Conservation (phyloP, 306 rosid genomes). For the Sophora flavescens region DNA sequence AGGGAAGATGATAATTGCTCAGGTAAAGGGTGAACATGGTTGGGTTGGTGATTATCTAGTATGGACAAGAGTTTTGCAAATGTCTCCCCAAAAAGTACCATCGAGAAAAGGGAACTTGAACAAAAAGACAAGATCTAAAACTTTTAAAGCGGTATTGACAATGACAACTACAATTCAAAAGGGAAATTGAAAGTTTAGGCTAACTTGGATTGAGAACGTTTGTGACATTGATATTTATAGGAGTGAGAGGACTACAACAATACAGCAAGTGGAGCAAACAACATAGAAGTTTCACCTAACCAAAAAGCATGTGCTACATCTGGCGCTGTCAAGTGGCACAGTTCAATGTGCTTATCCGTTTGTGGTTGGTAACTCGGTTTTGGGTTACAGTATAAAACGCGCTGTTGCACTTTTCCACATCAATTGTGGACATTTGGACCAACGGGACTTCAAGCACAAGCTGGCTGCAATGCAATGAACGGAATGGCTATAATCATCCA, state of each 20-base stretch:
- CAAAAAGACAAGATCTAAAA: background rate
- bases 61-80: constrained; percentile 60
- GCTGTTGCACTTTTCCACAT: no score
- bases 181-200: background rate
- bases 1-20: constrained; percentile 50
- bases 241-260: background rate
- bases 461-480: no score
- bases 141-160: background rate
- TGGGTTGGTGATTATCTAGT: constrained; percentile 58
- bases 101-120: background rate
- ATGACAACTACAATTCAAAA: background rate
- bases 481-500: no score
- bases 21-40: background rate
- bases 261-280: background rate
- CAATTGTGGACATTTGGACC: no score
- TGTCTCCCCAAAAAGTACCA: constrained; percentile 60
- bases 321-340: constrained; percentile 11
- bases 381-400: no score
- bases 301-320: background rate
- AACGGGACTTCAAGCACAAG: no score
- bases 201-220: background rate
- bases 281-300: background rate
- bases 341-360: no score
- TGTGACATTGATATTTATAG: background rate
- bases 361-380: no score